Base-by-base conservation (phyloP, 192 early-diverging fungal species). In the Coemansia sp. region DNA sequence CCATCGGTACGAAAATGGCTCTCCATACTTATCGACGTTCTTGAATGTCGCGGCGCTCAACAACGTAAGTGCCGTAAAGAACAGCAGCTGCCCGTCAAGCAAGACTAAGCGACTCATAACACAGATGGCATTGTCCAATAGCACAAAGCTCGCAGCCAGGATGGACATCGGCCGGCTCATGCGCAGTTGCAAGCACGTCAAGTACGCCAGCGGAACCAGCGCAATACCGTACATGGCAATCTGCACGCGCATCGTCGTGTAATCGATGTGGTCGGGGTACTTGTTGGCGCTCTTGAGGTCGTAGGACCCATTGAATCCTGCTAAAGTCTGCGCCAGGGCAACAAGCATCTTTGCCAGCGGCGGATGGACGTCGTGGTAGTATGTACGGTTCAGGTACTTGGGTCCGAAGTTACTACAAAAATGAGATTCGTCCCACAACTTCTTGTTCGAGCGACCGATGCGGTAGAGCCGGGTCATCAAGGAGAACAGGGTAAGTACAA, bases 311-410 rank as follows among this genome's bases (percentile, higher is more conserved):
- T 93, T 89, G 86, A 86, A 88, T 2, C 88, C 88, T 12, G 85
- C 88, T 12, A 93, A 18, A 3, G 86, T 66, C 34, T 90, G 90
- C 7, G 91, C 78, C 47, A 93, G 75, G 5, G 85, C 91, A 46
- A 90, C 85, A 50, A 93, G 79, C 86, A 92, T 92, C 78, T 93
- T 93, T 29, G 90, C 92, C 40, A 98, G 87, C 11, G 97, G 97
- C 39, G 97, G 97, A 81, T 98, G 97, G 4, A 99, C 97, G 86
- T 99, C 97, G 78, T 95, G 96, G 71, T 97, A 99, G 71, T 97
- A 99, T 46, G 92, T 91, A 27, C 88, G 85, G 65, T 96, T 94
- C 47, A 99, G 82, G 80, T 99, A 99, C 74, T 92, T 87, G 12
- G 92, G 92, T 34, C 97, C 81, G 97, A 99, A 88, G 85, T 83